Base-by-base conservation (phyloP, 805 yeast genomes). In the Metschnikowia kunwiensis region DNA sequence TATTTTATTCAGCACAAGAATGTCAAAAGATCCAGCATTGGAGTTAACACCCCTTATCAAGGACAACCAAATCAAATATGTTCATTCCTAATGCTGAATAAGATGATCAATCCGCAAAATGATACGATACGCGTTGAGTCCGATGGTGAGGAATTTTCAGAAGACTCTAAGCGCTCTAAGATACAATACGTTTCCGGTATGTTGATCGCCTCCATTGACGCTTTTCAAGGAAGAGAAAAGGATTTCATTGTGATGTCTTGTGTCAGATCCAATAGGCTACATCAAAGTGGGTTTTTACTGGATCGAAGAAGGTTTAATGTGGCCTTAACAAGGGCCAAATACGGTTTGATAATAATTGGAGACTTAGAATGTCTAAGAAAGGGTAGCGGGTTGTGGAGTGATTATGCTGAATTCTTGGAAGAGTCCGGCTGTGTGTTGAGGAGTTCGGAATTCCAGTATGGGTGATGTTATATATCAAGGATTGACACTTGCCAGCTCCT, bases 11-110 rank as follows among this genome's bases (percentile, higher is more conserved):
- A 70, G 43, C 86, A 83, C 7, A 26, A 16, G 26, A 16, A 19
- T 1, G 37, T 89, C 7, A 58, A 67, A 30, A 89, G 95, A 0
- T 70, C 70, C 11, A 36, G 36, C 11, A 89, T 89, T 55, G 97
- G 97, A 55, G 82, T 89, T 21, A 81, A 89, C 34, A 87, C 97
- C 5, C 97, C 97, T 0, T 89, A 89, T 59, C 95, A 86, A 57
- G 96, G 96, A 21, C 97, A 89, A 63, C 68, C 95, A 44, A 84
- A 87, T 0, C 87, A 81, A 55, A 65, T 89, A 33, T 74, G 78
- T 7, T 14, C 16, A 7, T 15, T 20, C 10, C 16, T 32, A 3
- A 14, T 18, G 7, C 20, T 12, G 13, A 17, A 34, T 21, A 19
- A 17, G 12, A 15, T 16, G 5, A 22, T 24, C 22, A 24, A 34